Base-by-base conservation (phyloP, 345 rosid genomes). In the Rubroshorea leprosula region DNA sequence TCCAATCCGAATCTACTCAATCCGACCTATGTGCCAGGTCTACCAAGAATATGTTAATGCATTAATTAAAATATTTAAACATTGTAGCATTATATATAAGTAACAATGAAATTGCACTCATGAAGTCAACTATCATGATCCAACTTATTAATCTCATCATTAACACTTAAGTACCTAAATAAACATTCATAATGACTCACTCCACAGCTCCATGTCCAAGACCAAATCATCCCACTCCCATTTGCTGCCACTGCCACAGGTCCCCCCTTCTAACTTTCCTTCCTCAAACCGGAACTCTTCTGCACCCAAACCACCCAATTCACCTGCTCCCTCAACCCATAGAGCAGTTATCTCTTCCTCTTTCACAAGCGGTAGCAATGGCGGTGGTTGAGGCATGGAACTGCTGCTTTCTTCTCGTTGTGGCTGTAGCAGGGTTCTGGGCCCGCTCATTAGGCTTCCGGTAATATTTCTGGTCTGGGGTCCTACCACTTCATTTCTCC, bases 191-290 rank as follows among this genome's bases (percentile, higher is more conserved):
- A 60, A 22, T 7, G 47, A 49, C 23, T 60, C 22, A 60, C 23
- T 22, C 64, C 55, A 60, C 10, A 50, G 39, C 29, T 60, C 49
- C 55, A 38, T 38, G 49, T 60, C 56, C 10, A 38, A 60, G n/a
- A 49, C 7, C 17, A 39, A 60, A 60, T 60, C 64, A n/a, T 38
- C 64, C 64, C 64, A 60, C 11, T 49, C 64, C 55, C 48, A 60
- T 22, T 60, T 60, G 48, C 35, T 23, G 49, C 55, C 31, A 20
- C 64, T 45, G 39, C 23, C 55, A 49, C 35, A 46, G 35, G 22
- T 35, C 1, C 41, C n/a, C 10, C 39, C 22, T 39, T 23, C 23
- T 24, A 26, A 20, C 4, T 46, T 26, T 20, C 31, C 31, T 29
- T 49, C 54, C 29, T 35, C 55, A 29, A 60, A 38, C 17, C 49